Evolutionary conservation across 768 basidiomycete species (phyloP), one percentile per base, ranked within the genome.

Genomic region (Gyrodon lividus): DNA sequence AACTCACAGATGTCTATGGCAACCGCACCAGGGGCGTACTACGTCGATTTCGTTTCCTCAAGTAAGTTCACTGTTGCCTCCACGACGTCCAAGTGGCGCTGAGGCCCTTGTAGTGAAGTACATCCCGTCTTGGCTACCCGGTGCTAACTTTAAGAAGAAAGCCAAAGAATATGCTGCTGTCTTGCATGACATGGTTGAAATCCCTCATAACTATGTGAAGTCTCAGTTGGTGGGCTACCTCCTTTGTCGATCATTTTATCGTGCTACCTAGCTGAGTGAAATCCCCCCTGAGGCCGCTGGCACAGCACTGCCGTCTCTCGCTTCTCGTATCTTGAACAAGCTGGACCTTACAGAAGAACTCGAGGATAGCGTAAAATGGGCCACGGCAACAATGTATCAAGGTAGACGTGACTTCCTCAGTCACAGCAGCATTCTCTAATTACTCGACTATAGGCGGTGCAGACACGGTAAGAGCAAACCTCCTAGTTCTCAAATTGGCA

Each of bases 61-160:
- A 14, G 64, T 65, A 46, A 37, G 64, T 31, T 0, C 12, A 24
- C 19, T 19, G 6, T 9, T 34, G 2, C 42, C 28, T 23, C 14
- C 19, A 0, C 22, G 12, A 14, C 1, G 30, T 22, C 26, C 7
- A 10, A 22, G 2, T 8, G 14, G 2, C 6, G 2, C 19, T 38
- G 14, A 16, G 20, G 16, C 9, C 6, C 46, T 45, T 20, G 4
- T 33, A 68, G 66, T 67, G 48, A 66, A 50, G 38, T 59, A 65
- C 20, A 31, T 64, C 10, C 63, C 63, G 0, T 55, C 55, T 2
- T 64, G 62, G 63, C 10, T 62, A 13, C 63, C 63, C 7, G 55
- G 60, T 14, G 60, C 58, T 2, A 46, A 41, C 2, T 64, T 64
- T 40, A 55, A 62, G 44, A 50, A 38, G 22, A 52, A 9, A 23